A percentile compares a stretch with the other conserved stretches of the same genome.
These are phyloP conservation scores for Hypoxylon sp. DNA, from an alignment of 2,329 filamentous ascomycete genomes.

Conservation along the genomic window DNA sequence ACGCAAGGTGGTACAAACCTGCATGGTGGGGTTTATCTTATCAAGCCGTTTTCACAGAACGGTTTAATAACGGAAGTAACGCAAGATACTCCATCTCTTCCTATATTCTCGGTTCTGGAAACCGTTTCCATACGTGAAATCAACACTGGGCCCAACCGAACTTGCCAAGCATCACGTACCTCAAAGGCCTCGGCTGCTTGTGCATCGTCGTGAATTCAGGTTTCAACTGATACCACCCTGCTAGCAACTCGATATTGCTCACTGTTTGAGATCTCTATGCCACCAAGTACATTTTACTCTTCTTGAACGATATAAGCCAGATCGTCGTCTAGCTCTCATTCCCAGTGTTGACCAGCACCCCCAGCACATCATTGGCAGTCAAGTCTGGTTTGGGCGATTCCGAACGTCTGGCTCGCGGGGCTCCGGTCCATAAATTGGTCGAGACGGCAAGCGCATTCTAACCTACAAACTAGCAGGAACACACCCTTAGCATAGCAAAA, in stretches of 20 bases:
- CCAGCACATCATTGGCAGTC: constrained; percentile 11
- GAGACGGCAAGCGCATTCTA: background rate
- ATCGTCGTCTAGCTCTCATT: background rate
- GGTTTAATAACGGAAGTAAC: background rate
- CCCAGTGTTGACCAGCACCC: constrained; percentile 1
- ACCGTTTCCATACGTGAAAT: background rate
- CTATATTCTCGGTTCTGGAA: background rate
- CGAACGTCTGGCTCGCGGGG: constrained; percentile 7
- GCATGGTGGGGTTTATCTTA: constrained; percentile 14
- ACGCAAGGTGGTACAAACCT: background rate
- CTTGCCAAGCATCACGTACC: constrained; percentile 28
- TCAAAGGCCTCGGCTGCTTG: constrained; percentile 39
- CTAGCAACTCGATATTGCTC: constrained; percentile 7
- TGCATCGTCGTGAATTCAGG: constrained; percentile 24
- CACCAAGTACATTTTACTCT: background rate
- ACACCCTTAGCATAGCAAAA: constrained; percentile 14
- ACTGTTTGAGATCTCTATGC: background rate
- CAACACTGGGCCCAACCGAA: background rate
- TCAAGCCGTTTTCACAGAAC: background rate
- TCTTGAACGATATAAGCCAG: background rate
- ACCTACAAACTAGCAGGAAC: constrained; percentile 4
- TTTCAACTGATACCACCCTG: constrained; percentile 20
- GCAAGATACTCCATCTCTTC: background rate
- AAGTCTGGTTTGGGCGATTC: constrained; percentile 11
- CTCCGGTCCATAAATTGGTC: constrained; percentile 1